Base-by-base conservation (phyloP, 768 basidiomycete species). In the Boletus vinaceobasis region DNA sequence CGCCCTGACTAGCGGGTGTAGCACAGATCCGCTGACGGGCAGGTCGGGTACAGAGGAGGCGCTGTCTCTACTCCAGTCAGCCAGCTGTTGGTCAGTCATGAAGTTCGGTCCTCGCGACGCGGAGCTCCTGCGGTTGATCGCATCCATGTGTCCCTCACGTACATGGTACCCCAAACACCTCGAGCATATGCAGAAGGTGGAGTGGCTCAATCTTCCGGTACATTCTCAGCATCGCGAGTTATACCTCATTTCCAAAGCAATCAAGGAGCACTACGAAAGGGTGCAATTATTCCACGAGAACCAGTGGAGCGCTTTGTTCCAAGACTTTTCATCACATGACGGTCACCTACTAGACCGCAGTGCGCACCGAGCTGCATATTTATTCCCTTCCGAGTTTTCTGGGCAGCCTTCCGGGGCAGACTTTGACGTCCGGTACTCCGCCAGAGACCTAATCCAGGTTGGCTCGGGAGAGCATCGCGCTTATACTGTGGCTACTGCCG, bases 31-130 rank as follows among this genome's bases (percentile, higher is more conserved):
- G 4, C 65, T 82, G 19, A 77, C 74, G 1, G 58, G 60, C 17
- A 73, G 73, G 8, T 76, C 75, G 0, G 80, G 80, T 4, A 73
- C 74, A 1, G 73, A 77, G 38, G 72, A 79, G 43, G 79, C 79
- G 1, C 59, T 80, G 19, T 58, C 66, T 45, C 61, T 74, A 42
- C 63, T 82, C 26, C 55, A 55, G 11, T 77, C 76, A 0, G 73
- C 75, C 7, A 55, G 65, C 9, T 74, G 65, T 36, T 64, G 56
- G 32, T 79, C 80, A 0, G 78, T 81, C 51, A 71, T 74, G 64
- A 62, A 52, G 42, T 63, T 79, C 14, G 54, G 55, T 21, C 1
- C 35, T 10, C 58, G 61, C 2, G 73, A 77, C n/a, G 44, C 61
- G 4, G 52, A 61, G 15, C 62, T 77, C 32, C 61, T 81, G 11